A percentile compares a stretch with the other conserved stretches of the same genome.
Evolutionary conservation across 2,329 filamentous ascomycete species (phyloP).

Genomic region (Juglanconis oblonga): DNA sequence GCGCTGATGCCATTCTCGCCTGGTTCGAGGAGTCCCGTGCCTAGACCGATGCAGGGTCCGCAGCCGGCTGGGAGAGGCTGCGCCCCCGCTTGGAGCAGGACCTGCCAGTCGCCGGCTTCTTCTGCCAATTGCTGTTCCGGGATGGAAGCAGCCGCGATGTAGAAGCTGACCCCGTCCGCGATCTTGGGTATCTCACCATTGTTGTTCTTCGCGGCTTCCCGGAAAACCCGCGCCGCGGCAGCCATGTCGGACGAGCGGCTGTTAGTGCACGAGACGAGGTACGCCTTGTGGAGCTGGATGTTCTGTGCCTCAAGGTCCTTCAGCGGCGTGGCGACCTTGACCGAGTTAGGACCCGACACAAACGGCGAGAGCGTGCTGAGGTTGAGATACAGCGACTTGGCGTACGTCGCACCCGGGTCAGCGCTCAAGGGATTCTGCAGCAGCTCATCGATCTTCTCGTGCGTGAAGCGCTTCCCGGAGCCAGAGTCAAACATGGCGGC

Average conservation of each 20-base stretch:
- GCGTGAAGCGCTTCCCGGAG: conserved; percentile 62
- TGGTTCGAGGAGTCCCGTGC: conserved; percentile 72
- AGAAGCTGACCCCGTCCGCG: conserved; percentile 74
- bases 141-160: conserved; percentile 82
- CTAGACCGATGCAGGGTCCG: conserved; percentile 80
- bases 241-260: conserved; percentile 76
- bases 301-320: conserved; percentile 67
- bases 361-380: conserved; percentile 81
- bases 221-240: conserved; percentile 81
- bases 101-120: conserved; percentile 81
- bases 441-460: conserved; percentile 70
- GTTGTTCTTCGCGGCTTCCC: conserved; percentile 60
- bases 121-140: conserved; percentile 76
- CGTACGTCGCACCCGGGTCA: conserved; percentile 75
- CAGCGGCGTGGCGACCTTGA: conserved; percentile 81
- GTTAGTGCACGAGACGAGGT: conserved; percentile 96
- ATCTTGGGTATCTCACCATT: conserved; percentile 66
- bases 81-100: conserved; percentile 72
- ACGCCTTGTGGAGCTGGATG: conserved; percentile 85
- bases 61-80: conserved; percentile 67
- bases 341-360: conserved; percentile 84
- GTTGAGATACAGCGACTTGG: conserved; percentile 79
- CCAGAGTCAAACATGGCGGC: conserved; percentile 64
- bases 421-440: conserved; percentile 64
- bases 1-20: conserved; percentile 86